These are phyloP conservation scores for Torulaspora gathmanii DNA, from an alignment of 805 yeast species.

Conservation along the genomic window DNA sequence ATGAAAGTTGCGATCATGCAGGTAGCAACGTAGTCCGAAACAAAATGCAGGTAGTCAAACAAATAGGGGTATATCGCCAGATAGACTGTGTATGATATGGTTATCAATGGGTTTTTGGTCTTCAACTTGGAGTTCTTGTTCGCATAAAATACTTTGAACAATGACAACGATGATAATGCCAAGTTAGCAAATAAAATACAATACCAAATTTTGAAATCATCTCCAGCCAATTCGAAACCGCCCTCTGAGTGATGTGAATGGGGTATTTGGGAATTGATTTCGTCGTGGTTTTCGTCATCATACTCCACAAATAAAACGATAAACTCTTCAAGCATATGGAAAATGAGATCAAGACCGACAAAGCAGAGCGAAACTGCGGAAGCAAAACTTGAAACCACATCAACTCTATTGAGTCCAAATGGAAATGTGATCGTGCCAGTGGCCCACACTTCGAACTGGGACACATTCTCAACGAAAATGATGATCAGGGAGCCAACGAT, in stretches of 20 bases:
- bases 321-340: slow-evolving; percentile 80
- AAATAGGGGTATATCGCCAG: slow-evolving; percentile 28
- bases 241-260: slow-evolving; percentile 32
- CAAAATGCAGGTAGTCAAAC: slow-evolving; percentile 17
- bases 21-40: slow-evolving; percentile 32
- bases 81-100: slow-evolving; percentile 30
- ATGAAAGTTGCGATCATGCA: slow-evolving; percentile 28
- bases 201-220: slow-evolving; percentile 28
- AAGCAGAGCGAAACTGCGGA: slow-evolving; percentile 77
- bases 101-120: slow-evolving; percentile 34
- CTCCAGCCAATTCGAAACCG: slow-evolving; percentile 2
- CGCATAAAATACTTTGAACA: slow-evolving; percentile 27
- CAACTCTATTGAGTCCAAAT: slow-evolving; percentile 88
- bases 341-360: slow-evolving; percentile 84
- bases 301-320: slow-evolving; percentile 40
- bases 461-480: slow-evolving; percentile 69
- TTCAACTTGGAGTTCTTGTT: slow-evolving; percentile 30
- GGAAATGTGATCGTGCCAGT: slow-evolving; percentile 78
- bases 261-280: slow-evolving; percentile 32
- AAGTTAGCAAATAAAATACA: slow-evolving; percentile 18
- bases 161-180: slow-evolving; percentile 22
- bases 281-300: slow-evolving; percentile 28
- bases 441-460: slow-evolving; percentile 92
- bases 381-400: slow-evolving; percentile 84
- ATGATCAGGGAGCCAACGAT: slow-evolving; percentile 68